Percentiles rank a stretch among this genome's conserved stretches.
Conservation (phyloP, 139 green algal species). For the Chlamydomonas eustigma region DNA sequence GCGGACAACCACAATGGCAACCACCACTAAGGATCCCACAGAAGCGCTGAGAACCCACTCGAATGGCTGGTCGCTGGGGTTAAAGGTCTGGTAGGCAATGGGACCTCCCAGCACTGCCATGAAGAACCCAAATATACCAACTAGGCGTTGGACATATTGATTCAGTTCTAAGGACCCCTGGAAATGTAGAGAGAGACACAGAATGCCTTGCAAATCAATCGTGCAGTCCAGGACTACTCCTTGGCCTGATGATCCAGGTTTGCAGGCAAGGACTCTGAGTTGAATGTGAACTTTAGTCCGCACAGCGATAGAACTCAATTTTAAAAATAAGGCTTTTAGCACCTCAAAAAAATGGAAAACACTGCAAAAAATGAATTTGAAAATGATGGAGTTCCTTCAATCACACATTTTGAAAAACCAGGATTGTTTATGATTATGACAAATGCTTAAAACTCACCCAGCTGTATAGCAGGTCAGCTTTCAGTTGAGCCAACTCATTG, state of each 20-base stretch:
- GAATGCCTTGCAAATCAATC: not conserved
- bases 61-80: conserved; percentile 56
- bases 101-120: conserved; percentile 64
- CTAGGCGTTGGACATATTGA: conserved; percentile 57
- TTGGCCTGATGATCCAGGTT: too few relatives aligned
- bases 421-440: not conserved
- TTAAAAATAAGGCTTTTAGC: too few relatives aligned
- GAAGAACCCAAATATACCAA: conserved; percentile 52
- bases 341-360: too few relatives aligned
- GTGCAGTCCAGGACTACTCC: not conserved
- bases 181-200: too few relatives aligned
- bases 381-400: too few relatives aligned
- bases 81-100: conserved; percentile 81
- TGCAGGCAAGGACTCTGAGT: too few relatives aligned
- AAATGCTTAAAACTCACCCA: conserved; percentile 49
- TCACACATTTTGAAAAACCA: too few relatives aligned
- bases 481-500: conserved; percentile 76
- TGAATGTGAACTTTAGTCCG: too few relatives aligned
- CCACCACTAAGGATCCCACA: conserved; percentile 64
- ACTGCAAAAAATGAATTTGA: too few relatives aligned
- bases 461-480: conserved; percentile 59
- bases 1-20: conserved; percentile 65
- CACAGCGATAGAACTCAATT: too few relatives aligned
- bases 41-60: conserved; percentile 56
- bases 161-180: conserved; percentile 57